These are phyloP conservation scores for Mycena belliarum DNA, from an alignment of 768 basidiomycete genomes.

Conservation along the genomic window DNA sequence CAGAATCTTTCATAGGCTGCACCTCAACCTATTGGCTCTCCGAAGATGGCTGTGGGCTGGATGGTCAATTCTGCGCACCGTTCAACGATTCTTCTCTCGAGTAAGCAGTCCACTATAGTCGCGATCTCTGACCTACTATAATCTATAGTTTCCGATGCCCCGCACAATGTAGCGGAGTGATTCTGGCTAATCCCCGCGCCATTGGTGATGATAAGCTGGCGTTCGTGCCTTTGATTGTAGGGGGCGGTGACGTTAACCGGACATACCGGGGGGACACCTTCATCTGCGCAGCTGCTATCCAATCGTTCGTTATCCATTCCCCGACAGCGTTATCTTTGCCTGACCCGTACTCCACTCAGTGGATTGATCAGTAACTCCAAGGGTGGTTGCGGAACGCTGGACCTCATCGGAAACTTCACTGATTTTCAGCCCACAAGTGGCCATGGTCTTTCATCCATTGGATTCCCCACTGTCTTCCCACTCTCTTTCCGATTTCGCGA, in stretches of 20 bases:
- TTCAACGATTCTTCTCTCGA: slow-evolving; percentile 63
- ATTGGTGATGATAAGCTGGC: slow-evolving; percentile 67
- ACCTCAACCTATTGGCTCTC: slow-evolving; percentile 50
- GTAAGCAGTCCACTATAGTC: not conserved
- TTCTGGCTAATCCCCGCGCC: slow-evolving; percentile 72
- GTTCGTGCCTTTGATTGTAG: slow-evolving; percentile 76
- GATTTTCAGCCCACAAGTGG: slow-evolving; percentile 59
- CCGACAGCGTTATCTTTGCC: not conserved
- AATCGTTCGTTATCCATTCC: slow-evolving; percentile 54
- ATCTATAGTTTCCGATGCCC: slow-evolving; percentile 67
- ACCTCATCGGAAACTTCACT: slow-evolving; percentile 73
- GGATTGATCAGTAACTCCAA: slow-evolving; percentile 61
- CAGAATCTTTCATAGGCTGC: slow-evolving; percentile 52
- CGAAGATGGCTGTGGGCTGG: slow-evolving; percentile 71
- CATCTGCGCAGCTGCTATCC: slow-evolving; percentile 81
- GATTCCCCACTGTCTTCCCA: slow-evolving; percentile 77
- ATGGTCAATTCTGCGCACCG: slow-evolving; percentile 66
- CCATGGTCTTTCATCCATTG: slow-evolving; percentile 68
- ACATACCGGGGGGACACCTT: slow-evolving; percentile 87
- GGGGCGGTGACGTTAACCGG: slow-evolving; percentile 71
- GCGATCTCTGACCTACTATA: not conserved
- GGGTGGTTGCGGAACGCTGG: slow-evolving; percentile 78
- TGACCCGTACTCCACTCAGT: slow-evolving; percentile 37
- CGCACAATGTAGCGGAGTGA: slow-evolving; percentile 62
- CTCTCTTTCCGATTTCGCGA: slow-evolving; percentile 61